phyloP scores from a whole-genome alignment of 805 yeast species.

The Spathaspora boniae region DNA sequence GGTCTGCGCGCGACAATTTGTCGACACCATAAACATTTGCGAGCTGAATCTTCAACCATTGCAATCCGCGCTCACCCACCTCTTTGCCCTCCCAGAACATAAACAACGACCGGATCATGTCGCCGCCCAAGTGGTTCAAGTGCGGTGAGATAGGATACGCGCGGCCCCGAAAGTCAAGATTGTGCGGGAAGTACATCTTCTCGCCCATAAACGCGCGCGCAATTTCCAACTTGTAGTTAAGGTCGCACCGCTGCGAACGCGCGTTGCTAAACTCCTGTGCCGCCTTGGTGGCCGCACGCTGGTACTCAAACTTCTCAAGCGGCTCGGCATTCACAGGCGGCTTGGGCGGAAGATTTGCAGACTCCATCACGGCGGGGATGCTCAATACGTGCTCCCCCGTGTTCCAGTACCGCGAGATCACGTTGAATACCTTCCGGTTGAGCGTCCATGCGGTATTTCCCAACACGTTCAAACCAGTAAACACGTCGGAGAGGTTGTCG shows the following conservation, averaged over 20 bases:
- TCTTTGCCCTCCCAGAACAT: conserved; percentile 74
- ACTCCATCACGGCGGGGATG: conserved; percentile 52
- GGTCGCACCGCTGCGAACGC: conserved; percentile 89
- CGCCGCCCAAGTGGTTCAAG: conserved; percentile 78
- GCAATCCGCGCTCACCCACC: conserved; percentile 60
- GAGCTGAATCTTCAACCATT: conserved; percentile 74
- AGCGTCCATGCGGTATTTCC: conserved; percentile 94
- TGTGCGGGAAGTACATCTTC: conserved; percentile 72
- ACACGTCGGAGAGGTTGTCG: conserved; percentile 61
- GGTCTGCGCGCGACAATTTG: conserved; percentile 63
- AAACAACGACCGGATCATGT: conserved; percentile 67
- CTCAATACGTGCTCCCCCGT: conserved; percentile 70
- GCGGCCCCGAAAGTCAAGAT: conserved; percentile 79
- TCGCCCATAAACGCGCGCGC: conserved; percentile 89
- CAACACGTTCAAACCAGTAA: conserved; percentile 77
- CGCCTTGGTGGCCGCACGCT: conserved; percentile 52
- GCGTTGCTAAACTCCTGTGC: conserved; percentile 60
- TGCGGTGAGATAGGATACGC: conserved; percentile 81
- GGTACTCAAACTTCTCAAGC: conserved; percentile 62
- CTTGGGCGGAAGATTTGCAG: conserved; percentile 43
- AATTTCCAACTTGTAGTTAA: conserved; percentile 89
- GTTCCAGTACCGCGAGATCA: conserved; percentile 83
- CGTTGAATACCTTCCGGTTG: conserved; percentile 63
- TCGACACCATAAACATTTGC: conserved; percentile 75
- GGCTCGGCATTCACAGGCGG: conserved; percentile 76